phyloP scores from a whole-genome alignment of 495 filamentous ascomycete genomes.

The Tuber umbilicatum region DNA sequence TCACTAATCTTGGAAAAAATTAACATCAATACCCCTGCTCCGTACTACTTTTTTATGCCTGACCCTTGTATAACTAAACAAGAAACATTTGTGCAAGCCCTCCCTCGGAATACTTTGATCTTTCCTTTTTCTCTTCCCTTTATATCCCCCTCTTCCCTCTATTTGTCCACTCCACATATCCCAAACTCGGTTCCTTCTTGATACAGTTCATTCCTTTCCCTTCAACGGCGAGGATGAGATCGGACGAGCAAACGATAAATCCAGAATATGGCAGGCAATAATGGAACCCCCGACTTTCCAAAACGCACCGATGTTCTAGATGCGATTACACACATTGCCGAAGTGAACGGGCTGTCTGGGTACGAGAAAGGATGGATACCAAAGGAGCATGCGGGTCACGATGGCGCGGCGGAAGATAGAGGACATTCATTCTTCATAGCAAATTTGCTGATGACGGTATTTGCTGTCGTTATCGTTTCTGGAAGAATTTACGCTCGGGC shows the following conservation, averaged over 20 bases:
- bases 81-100: not conserved
- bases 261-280: not conserved
- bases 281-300: not conserved
- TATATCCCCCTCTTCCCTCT: not conserved
- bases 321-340: not conserved
- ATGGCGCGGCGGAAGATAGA: conserved; percentile 15
- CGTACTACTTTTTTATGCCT: too few relatives aligned
- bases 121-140: not conserved
- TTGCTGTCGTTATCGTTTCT: conserved; percentile 23
- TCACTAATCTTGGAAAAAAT: too few relatives aligned
- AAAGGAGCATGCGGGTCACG: conserved; percentile 6
- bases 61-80: not conserved
- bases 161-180: not conserved
- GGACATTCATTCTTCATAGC: conserved; percentile 19
- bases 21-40: too few relatives aligned
- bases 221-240: not conserved
- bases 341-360: not conserved
- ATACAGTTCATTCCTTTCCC: not conserved
- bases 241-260: not conserved
- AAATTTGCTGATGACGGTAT: conserved; percentile 15
- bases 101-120: not conserved
- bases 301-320: not conserved
- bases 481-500: conserved; percentile 31
- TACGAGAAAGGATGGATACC: not conserved
- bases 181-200: not conserved